Evolutionary conservation across 148 eudicot genomes (phyloP).

Genomic region (Fagopyrum homotropicum): DNA sequence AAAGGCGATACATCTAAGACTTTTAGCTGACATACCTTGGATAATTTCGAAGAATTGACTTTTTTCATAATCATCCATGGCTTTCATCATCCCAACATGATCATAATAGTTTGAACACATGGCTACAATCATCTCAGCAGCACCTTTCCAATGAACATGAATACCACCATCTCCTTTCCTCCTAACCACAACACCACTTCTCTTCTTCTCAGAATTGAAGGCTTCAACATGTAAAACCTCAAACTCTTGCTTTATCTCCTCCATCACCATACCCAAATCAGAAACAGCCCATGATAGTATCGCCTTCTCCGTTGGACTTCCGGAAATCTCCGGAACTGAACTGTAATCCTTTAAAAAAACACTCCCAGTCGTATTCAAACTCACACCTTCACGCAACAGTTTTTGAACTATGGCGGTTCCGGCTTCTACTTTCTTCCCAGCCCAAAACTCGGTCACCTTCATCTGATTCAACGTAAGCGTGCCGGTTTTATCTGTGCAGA

Average conservation of each 20-base stretch:
- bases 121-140: constrained; percentile 41
- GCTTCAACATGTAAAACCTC: constrained; percentile 30
- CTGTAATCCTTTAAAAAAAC: constrained; percentile 5
- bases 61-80: constrained; percentile 16
- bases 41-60: constrained; percentile 13
- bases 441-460: constrained; percentile 25
- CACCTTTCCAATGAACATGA: constrained; percentile 43
- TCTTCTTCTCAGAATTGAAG: constrained; percentile 35
- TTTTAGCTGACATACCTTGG: constrained; percentile 29
- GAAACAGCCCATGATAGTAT: constrained; percentile 31
- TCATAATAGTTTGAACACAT: constrained; percentile 28
- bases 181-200: constrained; percentile 24
- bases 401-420: not conserved
- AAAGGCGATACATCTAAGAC: constrained; percentile 36
- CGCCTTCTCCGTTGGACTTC: constrained; percentile 42
- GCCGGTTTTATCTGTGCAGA: constrained; percentile 5
- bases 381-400: constrained; percentile 19
- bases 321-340: constrained; percentile 23
- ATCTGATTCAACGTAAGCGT: constrained; percentile 27
- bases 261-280: constrained; percentile 24
- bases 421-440: not conserved
- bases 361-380: constrained; percentile 26
- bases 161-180: not conserved
- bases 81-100: constrained; percentile 11
- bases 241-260: constrained; percentile 13